Percentiles rank a stretch among this genome's conserved stretches.
These are phyloP conservation scores for Malus domestica DNA, from an alignment of 306 rosid genomes.

Conservation along the genomic window DNA sequence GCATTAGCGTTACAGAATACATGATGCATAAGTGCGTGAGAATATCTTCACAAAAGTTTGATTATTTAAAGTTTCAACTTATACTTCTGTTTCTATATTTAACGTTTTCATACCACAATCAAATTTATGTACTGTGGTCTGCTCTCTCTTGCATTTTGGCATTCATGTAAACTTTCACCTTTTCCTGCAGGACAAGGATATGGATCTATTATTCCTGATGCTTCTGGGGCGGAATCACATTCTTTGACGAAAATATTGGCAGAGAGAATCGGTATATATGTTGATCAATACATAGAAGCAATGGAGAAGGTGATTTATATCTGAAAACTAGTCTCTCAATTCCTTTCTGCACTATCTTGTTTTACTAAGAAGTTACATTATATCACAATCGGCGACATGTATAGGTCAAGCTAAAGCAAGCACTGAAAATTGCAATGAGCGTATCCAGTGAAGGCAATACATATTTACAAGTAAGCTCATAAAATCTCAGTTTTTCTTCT, in stretches of 20 bases:
- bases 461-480: conserved; percentile 50
- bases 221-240: conserved; percentile 38
- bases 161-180: not conserved
- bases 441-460: conserved; percentile 69
- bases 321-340: not conserved
- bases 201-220: conserved; percentile 48
- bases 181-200: conserved; percentile 52
- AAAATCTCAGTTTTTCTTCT: not conserved
- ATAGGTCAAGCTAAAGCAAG: conserved; percentile 78
- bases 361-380: conserved; percentile 8
- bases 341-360: not conserved
- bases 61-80: not conserved
- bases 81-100: not conserved
- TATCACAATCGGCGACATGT: conserved; percentile 12
- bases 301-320: conserved; percentile 57
- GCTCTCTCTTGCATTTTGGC: not conserved
- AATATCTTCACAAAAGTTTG: not conserved
- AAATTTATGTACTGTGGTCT: not conserved
- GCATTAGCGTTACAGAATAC: conserved; percentile 67
- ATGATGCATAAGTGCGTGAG: conserved; percentile 34
- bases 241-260: conserved; percentile 40
- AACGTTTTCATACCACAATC: too few species aligned
- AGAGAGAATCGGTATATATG: conserved; percentile 32
- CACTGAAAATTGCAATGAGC: conserved; percentile 57
- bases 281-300: conserved; percentile 66